Conservation (phyloP, 805 yeast genomes). For the Candida railenensis region DNA sequence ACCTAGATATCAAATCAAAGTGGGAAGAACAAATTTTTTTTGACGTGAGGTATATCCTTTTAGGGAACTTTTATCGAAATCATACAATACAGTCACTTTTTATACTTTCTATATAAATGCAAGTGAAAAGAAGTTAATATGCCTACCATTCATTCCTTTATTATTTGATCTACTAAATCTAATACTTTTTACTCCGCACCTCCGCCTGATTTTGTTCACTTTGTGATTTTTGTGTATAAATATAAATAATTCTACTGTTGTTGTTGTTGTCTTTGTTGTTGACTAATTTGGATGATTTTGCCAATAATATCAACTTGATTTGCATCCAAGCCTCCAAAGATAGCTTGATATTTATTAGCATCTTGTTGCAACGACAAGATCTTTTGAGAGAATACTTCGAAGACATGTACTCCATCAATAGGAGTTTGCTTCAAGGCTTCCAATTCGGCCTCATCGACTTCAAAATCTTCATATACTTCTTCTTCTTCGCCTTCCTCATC, state of each 20-base stretch:
- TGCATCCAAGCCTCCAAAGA: conserved; percentile 42
- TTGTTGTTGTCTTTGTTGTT: conserved; percentile 10
- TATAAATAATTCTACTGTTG: background rate
- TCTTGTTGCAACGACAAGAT: conserved; percentile 47
- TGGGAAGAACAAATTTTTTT: background rate
- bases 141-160: background rate
- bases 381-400: conserved; percentile 59
- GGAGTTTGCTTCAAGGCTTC: conserved; percentile 84
- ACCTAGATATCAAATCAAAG: background rate
- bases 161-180: background rate
- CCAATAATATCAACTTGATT: conserved; percentile 31
- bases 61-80: no score
- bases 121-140: no score
- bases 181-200: no score
- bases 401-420: conserved; percentile 74
- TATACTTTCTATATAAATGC: no score
- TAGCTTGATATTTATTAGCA: conserved; percentile 44
- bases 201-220: no score
- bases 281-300: conserved; percentile 25
- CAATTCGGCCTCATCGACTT: conserved; percentile 69
- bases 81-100: no score
- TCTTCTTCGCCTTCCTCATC: conserved; percentile 18
- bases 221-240: no score
- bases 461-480: conserved; percentile 33
- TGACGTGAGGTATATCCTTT: no score